Percentiles rank a stretch among this genome's conserved stretches.
phyloP scores from a whole-genome alignment of 2,329 filamentous ascomycete species.

The Neurospora sp. region DNA sequence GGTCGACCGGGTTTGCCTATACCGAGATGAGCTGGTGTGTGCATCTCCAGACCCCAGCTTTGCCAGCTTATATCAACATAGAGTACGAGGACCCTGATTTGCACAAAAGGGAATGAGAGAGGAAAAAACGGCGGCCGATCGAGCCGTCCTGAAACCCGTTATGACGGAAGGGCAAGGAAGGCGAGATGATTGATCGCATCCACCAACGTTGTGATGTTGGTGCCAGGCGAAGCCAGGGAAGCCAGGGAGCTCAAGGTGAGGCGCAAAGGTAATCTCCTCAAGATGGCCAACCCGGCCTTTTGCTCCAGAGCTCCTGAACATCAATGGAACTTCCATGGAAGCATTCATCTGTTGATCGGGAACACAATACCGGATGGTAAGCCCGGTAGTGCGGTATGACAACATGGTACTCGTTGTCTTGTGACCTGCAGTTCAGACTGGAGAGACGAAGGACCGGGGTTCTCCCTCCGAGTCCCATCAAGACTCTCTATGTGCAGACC shows the following conservation, averaged over 20 bases:
- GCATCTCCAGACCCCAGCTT: neutral
- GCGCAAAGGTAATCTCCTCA: neutral
- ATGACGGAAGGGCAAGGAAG: neutral
- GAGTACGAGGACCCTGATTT: neutral
- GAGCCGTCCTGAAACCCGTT: neutral
- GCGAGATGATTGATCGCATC: neutral
- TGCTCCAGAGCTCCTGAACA: neutral
- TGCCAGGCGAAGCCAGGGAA: neutral
- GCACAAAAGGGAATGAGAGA: neutral
- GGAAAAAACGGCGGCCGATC: neutral
- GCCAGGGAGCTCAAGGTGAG: neutral
- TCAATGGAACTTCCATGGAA: neutral
- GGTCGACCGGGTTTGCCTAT: neutral
- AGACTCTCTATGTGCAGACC: neutral
- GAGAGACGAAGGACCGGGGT: neutral
- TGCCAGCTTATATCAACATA: neutral
- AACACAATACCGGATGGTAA: neutral
- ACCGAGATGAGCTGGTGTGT: neutral
- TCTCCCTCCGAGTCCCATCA: neutral
- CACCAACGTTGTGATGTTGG: neutral
- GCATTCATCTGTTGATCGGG: neutral
- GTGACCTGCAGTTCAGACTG: neutral
- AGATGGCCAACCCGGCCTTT: neutral
- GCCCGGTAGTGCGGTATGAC: neutral
- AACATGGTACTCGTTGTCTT: neutral